Base-by-base conservation (phyloP, 2,329 filamentous ascomycete species). In the Fusarium incarnatum region DNA sequence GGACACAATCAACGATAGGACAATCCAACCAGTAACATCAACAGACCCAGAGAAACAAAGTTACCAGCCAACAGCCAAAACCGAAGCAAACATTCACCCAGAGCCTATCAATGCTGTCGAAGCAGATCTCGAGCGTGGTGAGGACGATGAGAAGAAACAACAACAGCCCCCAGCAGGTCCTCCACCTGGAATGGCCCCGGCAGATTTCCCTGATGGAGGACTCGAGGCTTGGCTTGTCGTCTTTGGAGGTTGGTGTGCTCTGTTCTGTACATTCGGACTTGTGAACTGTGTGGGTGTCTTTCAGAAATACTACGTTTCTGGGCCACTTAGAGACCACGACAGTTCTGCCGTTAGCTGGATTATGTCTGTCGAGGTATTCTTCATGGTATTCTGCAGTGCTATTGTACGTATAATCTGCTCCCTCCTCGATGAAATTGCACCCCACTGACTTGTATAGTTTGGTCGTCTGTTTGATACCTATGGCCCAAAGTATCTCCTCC, bases 401-500 rank as follows among this genome's bases (percentile, higher is more conserved):
- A 67, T 82, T 16, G 82, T 85, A 76, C 69, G 81, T 78, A n/a
- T 52, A 15, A 72, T 27, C 6, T 8, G 82, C 73, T 23, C 6
- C 5, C 82, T 49, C 27, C 5, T 10, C 11, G 5, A 8, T 46
- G 2, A 22, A 20, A 12, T 8, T 28, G n/a, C 15, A 45, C 11
- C 15, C 10, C 11, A 13, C 16, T 20, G 13, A 42, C 44, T 56
- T 8, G n/a, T 6, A 23, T 9, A 56, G 60, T 89, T 82, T 53
- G 91, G 91, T 2, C 87, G 86, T 42, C 48, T 91, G 13, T 92
- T 87, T 71, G 91, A 93, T 77, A 86, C 83, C 67, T 87, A 88
- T 68, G 91, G 91, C 3, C 89, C 91, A 1, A 83, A 84, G 41
- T 86, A 82, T 62, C 80, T 92, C 6, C 79, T 91, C 16, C 66